Percentiles rank a stretch among this genome's conserved stretches.
These are phyloP conservation scores for Rusavskia elegans DNA, from an alignment of 495 filamentous ascomycete genomes.

Conservation along the genomic window DNA sequence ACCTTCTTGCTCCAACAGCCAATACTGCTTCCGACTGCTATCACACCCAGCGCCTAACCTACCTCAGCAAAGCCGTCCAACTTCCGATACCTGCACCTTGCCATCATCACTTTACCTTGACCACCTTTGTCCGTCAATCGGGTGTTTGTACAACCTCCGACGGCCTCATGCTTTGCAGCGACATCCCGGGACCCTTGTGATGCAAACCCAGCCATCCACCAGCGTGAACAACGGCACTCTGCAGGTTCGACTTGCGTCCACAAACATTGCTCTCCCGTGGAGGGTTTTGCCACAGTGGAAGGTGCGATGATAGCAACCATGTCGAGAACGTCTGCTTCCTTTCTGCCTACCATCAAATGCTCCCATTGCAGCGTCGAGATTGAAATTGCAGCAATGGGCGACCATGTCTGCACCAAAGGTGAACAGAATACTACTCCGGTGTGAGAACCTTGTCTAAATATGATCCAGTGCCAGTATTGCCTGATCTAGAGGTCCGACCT, in stretches of 20 bases:
- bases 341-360: constrained; percentile 90
- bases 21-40: background rate
- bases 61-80: background rate
- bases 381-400: constrained; percentile 81
- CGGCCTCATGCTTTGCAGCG: background rate
- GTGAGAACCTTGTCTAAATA: too few relatives aligned
- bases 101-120: background rate
- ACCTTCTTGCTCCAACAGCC: background rate
- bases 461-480: constrained; percentile 8
- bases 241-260: background rate
- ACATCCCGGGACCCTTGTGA: background rate
- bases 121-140: background rate
- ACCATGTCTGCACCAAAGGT: constrained; percentile 54
- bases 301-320: background rate
- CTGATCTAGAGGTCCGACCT: background rate
- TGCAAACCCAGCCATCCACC: background rate
- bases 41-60: background rate
- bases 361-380: constrained; percentile 75
- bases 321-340: constrained; percentile 12
- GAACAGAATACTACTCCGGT: background rate
- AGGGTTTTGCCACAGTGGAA: background rate
- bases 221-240: background rate
- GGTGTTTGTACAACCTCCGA: background rate
- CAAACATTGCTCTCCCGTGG: background rate
- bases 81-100: background rate